Percentiles rank a stretch among this genome's conserved stretches.
Conservation (phyloP, 2,329 filamentous ascomycete genomes). For the Cercospora sesami region DNA sequence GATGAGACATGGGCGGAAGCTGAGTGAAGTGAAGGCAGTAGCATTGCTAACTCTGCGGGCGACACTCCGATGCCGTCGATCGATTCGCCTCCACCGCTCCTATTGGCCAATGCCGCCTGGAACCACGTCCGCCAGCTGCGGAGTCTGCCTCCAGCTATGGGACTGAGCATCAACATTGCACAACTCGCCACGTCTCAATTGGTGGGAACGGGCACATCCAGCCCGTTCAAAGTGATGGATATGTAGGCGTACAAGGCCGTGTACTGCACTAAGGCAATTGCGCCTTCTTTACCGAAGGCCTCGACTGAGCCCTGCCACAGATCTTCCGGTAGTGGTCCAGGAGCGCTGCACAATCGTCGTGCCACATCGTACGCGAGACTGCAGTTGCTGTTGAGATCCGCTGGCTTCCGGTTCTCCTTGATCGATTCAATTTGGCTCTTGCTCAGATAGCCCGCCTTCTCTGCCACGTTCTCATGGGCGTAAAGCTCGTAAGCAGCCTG, state of each 20-base stretch:
- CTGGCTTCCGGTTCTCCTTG: conserved; percentile 24
- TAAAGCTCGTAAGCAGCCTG: conserved; percentile 32
- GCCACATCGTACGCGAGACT: conserved; percentile 31
- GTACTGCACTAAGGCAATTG: conserved; percentile 30
- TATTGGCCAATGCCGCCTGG: background rate
- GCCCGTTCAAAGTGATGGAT: conserved; percentile 30
- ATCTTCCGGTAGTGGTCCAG: conserved; percentile 26
- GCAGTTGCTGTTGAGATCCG: conserved; percentile 24
- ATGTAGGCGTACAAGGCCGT: conserved; percentile 31
- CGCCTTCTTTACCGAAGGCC: conserved; percentile 30
- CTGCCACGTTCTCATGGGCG: conserved; percentile 28
- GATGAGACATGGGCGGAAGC: background rate
- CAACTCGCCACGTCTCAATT: background rate
- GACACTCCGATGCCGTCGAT: background rate
- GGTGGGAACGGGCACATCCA: conserved; percentile 24
- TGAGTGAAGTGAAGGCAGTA: background rate
- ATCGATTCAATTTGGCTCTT: conserved; percentile 23
- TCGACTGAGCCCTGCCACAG: conserved; percentile 24
- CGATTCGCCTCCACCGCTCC: background rate
- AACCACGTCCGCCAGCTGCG: background rate
- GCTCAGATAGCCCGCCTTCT: conserved; percentile 18
- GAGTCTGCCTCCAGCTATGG: background rate
- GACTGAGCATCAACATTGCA: background rate
- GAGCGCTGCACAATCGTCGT: conserved; percentile 21
- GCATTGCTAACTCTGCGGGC: background rate